Percentiles rank a stretch among this genome's conserved stretches.
These are phyloP conservation scores for Acidomyces sp. DNA, from an alignment of 495 filamentous ascomycete species.

Conservation along the genomic window DNA sequence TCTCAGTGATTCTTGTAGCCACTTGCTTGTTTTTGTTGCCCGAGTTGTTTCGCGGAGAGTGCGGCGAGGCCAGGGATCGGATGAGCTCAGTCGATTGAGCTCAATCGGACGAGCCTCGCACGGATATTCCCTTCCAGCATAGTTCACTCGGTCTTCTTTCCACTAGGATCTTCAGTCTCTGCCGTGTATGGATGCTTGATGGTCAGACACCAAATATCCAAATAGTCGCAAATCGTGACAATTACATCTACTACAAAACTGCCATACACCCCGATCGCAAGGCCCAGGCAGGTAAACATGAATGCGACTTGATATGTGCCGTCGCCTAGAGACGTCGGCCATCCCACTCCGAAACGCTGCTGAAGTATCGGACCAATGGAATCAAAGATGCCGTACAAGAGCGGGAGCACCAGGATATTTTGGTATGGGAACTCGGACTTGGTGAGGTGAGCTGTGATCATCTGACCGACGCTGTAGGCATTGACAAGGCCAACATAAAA, in stretches of 20 bases:
- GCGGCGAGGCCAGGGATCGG: too few species aligned
- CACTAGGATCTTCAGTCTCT: slow-evolving; percentile 3
- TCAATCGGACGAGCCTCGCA: too few species aligned
- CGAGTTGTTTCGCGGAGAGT: too few species aligned
- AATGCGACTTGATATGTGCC: slow-evolving; percentile 73
- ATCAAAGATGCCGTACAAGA: slow-evolving; percentile 63
- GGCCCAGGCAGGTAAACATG: slow-evolving; percentile 68
- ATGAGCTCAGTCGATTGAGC: too few species aligned
- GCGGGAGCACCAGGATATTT: slow-evolving; percentile 60
- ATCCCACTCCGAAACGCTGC: slow-evolving; percentile 50
- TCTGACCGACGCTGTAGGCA: slow-evolving; percentile 78
- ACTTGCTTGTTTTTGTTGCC: too few species aligned
- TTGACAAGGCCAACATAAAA: slow-evolving; percentile 80
- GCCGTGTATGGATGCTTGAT: slow-evolving; percentile 60
- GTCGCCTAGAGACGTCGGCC: slow-evolving; percentile 63
- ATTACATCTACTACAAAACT: slow-evolving; percentile 95
- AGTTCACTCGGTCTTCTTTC: slow-evolving; percentile 14
- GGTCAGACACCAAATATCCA: slow-evolving; percentile 95
- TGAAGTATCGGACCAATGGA: slow-evolving; percentile 55
- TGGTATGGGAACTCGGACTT: slow-evolving; percentile 74
- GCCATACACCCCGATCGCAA: slow-evolving; percentile 75
- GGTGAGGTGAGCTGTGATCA: slow-evolving; percentile 85
- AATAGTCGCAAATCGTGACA: slow-evolving; percentile 89
- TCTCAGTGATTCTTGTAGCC: too few species aligned
- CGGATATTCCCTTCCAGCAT: too few species aligned